Percentiles rank a stretch among this genome's conserved stretches.
phyloP scores from a whole-genome alignment of 1,284 basidiomycete species.

The Malassezia vespertilionis region DNA sequence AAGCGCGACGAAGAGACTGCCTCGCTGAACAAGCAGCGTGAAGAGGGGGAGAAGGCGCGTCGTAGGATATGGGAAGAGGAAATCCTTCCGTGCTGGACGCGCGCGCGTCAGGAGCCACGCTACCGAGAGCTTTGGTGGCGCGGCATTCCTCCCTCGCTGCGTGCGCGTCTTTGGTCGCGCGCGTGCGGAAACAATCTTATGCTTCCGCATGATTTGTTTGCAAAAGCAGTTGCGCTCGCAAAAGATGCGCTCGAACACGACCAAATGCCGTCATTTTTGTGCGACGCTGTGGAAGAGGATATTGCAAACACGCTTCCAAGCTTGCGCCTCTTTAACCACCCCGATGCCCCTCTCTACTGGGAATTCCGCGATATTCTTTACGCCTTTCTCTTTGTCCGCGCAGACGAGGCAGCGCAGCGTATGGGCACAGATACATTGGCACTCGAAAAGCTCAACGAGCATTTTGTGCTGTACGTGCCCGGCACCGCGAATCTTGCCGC shows the following conservation, averaged over 20 bases:
- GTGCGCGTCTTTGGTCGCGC: conserved; percentile 74
- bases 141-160: conserved; percentile 73
- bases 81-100: conserved; percentile 71
- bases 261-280: conserved; percentile 45
- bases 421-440: not conserved
- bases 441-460: not conserved
- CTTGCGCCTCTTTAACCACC: conserved; percentile 72
- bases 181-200: conserved; percentile 80
- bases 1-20: conserved; percentile 25
- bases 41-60: conserved; percentile 55
- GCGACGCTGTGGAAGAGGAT: conserved; percentile 69
- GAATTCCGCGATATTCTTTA: conserved; percentile 77
- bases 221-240: conserved; percentile 15
- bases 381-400: conserved; percentile 81
- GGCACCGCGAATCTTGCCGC: conserved; percentile 57
- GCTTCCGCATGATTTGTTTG: conserved; percentile 51
- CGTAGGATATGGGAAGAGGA: conserved; percentile 65
- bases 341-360: conserved; percentile 67
- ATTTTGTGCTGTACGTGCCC: conserved; percentile 29
- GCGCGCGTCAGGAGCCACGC: conserved; percentile 57
- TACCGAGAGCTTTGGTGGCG: conserved; percentile 78
- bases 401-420: conserved; percentile 57
- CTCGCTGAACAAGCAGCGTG: conserved; percentile 13
- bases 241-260: conserved; percentile 7
- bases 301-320: conserved; percentile 68